These are phyloP conservation scores for Verticillium dahliae DNA, from an alignment of 2,329 filamentous ascomycete genomes.

Conservation along the genomic window DNA sequence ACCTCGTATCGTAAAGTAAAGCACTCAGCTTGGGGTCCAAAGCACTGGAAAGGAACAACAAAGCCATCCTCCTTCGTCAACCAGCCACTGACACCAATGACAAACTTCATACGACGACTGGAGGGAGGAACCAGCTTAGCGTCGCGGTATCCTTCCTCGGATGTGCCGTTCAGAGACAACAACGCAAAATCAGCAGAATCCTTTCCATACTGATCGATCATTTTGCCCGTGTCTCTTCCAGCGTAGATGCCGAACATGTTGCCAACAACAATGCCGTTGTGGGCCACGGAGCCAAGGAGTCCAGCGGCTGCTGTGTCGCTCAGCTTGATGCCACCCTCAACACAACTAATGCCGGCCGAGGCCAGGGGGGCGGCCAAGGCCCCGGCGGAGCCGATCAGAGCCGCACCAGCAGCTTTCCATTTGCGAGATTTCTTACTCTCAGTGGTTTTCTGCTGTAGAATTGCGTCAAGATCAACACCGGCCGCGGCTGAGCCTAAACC, in stretches of 20 bases:
- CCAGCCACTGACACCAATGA: slow-evolving; percentile 79
- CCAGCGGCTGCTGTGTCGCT: slow-evolving; percentile 68
- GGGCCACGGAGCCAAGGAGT: slow-evolving; percentile 72
- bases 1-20: slow-evolving; percentile 84
- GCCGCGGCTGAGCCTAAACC: slow-evolving; percentile 70
- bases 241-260: slow-evolving; percentile 90
- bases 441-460: slow-evolving; percentile 36
- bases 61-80: slow-evolving; percentile 65
- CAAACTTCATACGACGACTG: slow-evolving; percentile 68
- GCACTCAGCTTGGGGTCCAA: slow-evolving; percentile 63
- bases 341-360: slow-evolving; percentile 70
- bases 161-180: slow-evolving; percentile 58
- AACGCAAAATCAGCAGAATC: slow-evolving; percentile 89
- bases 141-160: slow-evolving; percentile 35
- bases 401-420: slow-evolving; percentile 59
- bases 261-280: slow-evolving; percentile 74
- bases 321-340: slow-evolving; percentile 72
- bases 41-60: slow-evolving; percentile 69
- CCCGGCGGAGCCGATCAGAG: slow-evolving; percentile 61
- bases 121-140: slow-evolving; percentile 45
- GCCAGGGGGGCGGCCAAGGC: slow-evolving; percentile 72
- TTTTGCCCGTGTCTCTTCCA: slow-evolving; percentile 72
- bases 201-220: slow-evolving; percentile 80
- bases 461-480: slow-evolving; percentile 23
- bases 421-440: slow-evolving; percentile 58